phyloP scores from a whole-genome alignment of 2,329 filamentous ascomycete species.

The Aspergillus sp. region DNA sequence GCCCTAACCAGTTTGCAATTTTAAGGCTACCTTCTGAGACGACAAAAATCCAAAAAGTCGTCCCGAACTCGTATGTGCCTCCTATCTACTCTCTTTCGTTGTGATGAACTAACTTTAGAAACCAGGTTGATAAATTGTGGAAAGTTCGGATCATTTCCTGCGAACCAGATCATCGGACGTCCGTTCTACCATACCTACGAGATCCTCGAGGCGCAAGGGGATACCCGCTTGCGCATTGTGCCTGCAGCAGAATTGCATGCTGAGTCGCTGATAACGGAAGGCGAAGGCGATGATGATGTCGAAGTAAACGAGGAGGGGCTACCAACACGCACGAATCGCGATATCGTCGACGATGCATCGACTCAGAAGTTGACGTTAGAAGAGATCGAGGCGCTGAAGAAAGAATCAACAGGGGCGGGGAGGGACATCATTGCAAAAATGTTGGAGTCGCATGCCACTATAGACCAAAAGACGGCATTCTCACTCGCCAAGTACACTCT shows the following conservation, averaged over 20 bases:
- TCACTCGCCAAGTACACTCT: conserved; percentile 95
- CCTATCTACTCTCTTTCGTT: conserved; percentile 13
- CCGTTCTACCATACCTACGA: conserved; percentile 93
- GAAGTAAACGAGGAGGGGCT: conserved; percentile 39
- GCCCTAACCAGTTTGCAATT: conserved; percentile 37
- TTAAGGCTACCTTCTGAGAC: conserved; percentile 54
- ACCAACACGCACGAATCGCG: conserved; percentile 61
- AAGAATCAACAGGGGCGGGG: conserved; percentile 72
- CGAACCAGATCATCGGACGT: conserved; percentile 85
- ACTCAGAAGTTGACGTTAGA: conserved; percentile 74
- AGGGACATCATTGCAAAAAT: conserved; percentile 92
- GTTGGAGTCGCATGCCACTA: conserved; percentile 79
- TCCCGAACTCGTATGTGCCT: conserved; percentile 63
- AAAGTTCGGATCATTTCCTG: conserved; percentile 88
- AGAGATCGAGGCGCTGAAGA: conserved; percentile 71
- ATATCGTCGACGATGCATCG: conserved; percentile 62
- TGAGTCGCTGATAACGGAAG: conserved; percentile 63
- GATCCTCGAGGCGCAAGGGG: conserved; percentile 68
- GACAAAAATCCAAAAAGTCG: conserved; percentile 58
- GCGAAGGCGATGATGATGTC: conserved; percentile 38
- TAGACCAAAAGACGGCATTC: conserved; percentile 93
- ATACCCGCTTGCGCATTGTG: conserved; percentile 71
- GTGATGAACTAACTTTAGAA: conserved; percentile 10
- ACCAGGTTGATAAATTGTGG: conserved; percentile 79
- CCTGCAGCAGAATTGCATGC: conserved; percentile 79